Base-by-base conservation (phyloP, 2,329 filamentous ascomycete species). In the Fusarium pseudonygamai region DNA sequence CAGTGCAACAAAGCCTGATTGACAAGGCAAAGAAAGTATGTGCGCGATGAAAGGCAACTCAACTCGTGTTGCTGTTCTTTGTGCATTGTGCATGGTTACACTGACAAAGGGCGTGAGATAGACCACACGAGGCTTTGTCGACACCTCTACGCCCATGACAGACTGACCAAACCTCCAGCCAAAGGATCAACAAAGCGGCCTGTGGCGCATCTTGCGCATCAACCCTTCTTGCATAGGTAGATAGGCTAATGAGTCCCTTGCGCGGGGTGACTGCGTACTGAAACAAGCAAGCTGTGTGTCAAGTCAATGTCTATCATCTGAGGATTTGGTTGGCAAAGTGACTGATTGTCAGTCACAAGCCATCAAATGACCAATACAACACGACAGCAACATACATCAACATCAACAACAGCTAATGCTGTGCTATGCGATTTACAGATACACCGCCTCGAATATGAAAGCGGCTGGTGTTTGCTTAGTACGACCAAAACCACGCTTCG, bases 271-370 rank as follows among this genome's bases (percentile, higher is more conserved):
- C 40, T 52, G 22, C 37, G 43, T 49, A n/a, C 64, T 75, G 72
- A 75, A 74, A 74, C 72, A 56, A 59, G 71, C 42, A 72, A 57
- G 40, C 56, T 61, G 58, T 65, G 47, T 67, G 72, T 60, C 68
- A 64, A 66, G 60, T 52, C 65, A 60, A 30, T 75, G 69, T 52
- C 61, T 43, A 64, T 75, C 72, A 70, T 58, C 60, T 61, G 52
- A 68, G 46, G 40, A 46, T 72, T 55, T 74, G 58, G 69, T 64
- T 69, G 55, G 45, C 45, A 55, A 75, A 75, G 72, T 74, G 58
- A 75, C 68, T 75, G 72, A 74, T 75, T 70, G 65, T 63, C 72
- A 74, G 69, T 75, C 72, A 70, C 68, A 67, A 72, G 61, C 61
- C 72, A 56, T 32, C 60, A 52, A 30, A 64, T 45, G 72, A 73